Conservation (phyloP, 202 grass and related monocot species). For the Cymbopogon flexuosus region DNA sequence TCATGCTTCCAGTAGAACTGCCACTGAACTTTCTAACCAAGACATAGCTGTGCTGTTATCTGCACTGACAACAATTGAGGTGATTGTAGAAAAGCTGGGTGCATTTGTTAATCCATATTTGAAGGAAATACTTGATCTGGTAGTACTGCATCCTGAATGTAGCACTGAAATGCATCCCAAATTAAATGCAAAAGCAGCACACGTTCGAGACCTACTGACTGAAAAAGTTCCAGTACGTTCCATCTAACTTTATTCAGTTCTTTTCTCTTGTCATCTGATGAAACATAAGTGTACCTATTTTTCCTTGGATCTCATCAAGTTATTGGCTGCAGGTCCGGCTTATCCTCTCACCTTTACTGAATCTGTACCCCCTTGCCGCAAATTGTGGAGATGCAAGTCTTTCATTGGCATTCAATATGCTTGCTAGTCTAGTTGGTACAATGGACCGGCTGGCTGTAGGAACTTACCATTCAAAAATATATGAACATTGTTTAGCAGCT, state of each 20-base stretch:
- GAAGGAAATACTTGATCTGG: slow-evolving; percentile 60
- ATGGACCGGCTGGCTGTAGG: slow-evolving; percentile 79
- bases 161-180: slow-evolving; percentile 49
- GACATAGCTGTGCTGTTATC: slow-evolving; percentile 26
- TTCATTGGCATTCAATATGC: slow-evolving; percentile 47
- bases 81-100: slow-evolving; percentile 25
- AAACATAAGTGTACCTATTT: not conserved
- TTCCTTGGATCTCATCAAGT: slow-evolving; percentile 22
- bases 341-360: slow-evolving; percentile 65
- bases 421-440: slow-evolving; percentile 58
- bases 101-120: slow-evolving; percentile 96
- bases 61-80: slow-evolving; percentile 47
- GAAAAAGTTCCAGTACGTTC: slow-evolving; percentile 84
- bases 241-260: not conserved
- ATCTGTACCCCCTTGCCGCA: slow-evolving; percentile 50
- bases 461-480: slow-evolving; percentile 78
- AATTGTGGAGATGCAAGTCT: slow-evolving; percentile 73
- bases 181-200: slow-evolving; percentile 61
- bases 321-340: slow-evolving; percentile 70
- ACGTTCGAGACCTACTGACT: slow-evolving; percentile 57
- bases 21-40: slow-evolving; percentile 23
- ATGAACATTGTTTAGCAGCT: slow-evolving; percentile 70
- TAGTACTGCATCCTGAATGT: slow-evolving; percentile 71
- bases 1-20: slow-evolving; percentile 14
- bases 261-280: slow-evolving; percentile 4